These are phyloP conservation scores for Umbelopsis isabellina DNA, from an alignment of 192 early-diverging fungal genomes.

Conservation along the genomic window DNA sequence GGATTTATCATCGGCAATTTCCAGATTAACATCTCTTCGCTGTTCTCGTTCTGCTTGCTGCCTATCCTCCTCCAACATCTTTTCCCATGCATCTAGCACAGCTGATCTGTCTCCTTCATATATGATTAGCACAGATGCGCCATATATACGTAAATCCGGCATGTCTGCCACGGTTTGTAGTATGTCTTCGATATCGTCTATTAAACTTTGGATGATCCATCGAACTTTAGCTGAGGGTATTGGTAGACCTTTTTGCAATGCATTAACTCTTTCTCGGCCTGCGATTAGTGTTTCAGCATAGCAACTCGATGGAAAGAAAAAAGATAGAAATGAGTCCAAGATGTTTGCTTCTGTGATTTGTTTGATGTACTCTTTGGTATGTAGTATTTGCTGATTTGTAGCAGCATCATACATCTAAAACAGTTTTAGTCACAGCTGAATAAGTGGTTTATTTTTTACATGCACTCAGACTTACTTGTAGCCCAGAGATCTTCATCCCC, in stretches of 20 bases:
- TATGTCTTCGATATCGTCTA: conserved; percentile 63
- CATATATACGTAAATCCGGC: conserved; percentile 65
- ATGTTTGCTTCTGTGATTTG: conserved; percentile 57
- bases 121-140: conserved; percentile 76
- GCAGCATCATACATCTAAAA: conserved; percentile 56
- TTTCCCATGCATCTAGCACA: conserved; percentile 51
- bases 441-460: background rate
- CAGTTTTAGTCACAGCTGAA: background rate
- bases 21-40: conserved; percentile 24
- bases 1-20: conserved; percentile 30
- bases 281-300: background rate
- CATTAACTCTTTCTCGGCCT: background rate
- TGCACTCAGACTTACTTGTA: conserved; percentile 52
- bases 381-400: conserved; percentile 42
- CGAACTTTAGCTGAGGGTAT: conserved; percentile 54
- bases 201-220: conserved; percentile 62
- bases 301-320: conserved; percentile 49
- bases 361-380: conserved; percentile 58
- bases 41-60: conserved; percentile 33
- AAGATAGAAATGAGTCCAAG: conserved; percentile 59
- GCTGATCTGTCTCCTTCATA: conserved; percentile 72
- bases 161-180: conserved; percentile 50
- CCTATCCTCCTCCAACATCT: conserved; percentile 34
- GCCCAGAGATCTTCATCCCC: conserved; percentile 75
- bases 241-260: conserved; percentile 1